phyloP scores from a whole-genome alignment of 2,329 filamentous ascomycete species.

The Tolypocladium inflatum region DNA sequence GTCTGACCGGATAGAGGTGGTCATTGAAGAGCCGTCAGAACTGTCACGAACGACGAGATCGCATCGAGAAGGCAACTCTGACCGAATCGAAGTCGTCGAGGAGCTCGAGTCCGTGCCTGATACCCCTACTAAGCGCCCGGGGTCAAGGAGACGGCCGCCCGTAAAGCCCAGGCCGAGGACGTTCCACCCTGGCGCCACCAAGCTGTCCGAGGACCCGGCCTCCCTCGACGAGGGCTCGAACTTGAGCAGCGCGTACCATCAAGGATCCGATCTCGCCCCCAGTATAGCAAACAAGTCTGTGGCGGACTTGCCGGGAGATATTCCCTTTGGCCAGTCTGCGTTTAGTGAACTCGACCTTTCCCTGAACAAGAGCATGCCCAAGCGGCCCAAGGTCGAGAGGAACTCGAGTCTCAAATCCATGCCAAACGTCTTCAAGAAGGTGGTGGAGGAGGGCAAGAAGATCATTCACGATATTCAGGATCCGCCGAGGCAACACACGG shows the following conservation, averaged over 20 bases:
- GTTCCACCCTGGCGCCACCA: conserved; percentile 10
- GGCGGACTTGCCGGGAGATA: conserved; percentile 46
- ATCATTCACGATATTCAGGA: conserved; percentile 54
- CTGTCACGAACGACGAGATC: conserved; percentile 6
- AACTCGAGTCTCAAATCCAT: conserved; percentile 50
- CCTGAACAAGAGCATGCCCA: conserved; percentile 28
- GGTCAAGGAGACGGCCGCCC: conserved; percentile 15
- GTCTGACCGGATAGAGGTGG: conserved; percentile 18
- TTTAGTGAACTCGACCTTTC: conserved; percentile 55
- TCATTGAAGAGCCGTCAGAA: conserved; percentile 13
- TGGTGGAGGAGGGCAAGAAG: conserved; percentile 54
- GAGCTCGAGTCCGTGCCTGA: conserved; percentile 25
- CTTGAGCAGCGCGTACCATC: conserved; percentile 13
- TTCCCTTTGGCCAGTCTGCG: conserved; percentile 56
- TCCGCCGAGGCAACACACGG: conserved; percentile 35
- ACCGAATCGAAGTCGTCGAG: conserved; percentile 21
- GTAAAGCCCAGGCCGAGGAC: conserved; percentile 16
- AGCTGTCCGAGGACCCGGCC: conserved; percentile 16
- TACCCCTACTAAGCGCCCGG: conserved; percentile 28
- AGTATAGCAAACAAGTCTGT: conserved; percentile 39
- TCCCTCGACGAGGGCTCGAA: conserved; percentile 19
- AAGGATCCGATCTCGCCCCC: conserved; percentile 22
- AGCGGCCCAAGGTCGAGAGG: conserved; percentile 38
- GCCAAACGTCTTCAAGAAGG: conserved; percentile 55
- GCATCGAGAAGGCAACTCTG: conserved; percentile 8